Evolutionary conservation across 352 stramenopile species (phyloP), one percentile per base, ranked within the genome.

Genomic region (Blastocystis sp.): DNA sequence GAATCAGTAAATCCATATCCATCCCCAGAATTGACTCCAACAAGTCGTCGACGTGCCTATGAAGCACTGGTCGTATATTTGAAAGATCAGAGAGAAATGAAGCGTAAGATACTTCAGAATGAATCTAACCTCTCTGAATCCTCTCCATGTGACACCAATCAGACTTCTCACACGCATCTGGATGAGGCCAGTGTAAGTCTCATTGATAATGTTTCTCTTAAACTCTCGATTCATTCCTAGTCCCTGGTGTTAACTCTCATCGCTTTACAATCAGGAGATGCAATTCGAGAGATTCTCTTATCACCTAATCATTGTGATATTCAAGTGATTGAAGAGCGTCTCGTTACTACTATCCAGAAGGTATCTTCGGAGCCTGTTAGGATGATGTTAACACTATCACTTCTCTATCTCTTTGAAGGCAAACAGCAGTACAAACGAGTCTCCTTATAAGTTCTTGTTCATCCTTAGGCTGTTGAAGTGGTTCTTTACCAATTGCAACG

Each of bases 401-500:
- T 81, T 17, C 70, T 81, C 19, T 81, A 81, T 51, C 70, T 81
- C 19, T 81, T 81, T 56, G 70, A 81, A 54, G 70, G 70, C 1
- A 81, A 81, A 44, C 70, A 81, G 44, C 70, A 81, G 42, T 81
- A 37, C 70, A 81, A 81, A 35, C 70, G 70, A 15, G 70, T 81
- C 19, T 19, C 27, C 1, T 33, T 17, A 27, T 5, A 4, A 6
- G n/a, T 0, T 17, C 5, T 2, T 33, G 6, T 4, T 62, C 44
- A 81, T 33, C 17, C 30, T 7, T 60, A 81, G 70, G 70, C 70
- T n/a, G 70, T 81, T n/a, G 70, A 81, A 40, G 51, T 81, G 17
- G 70, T 60, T 51, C 70, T 81, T 22, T 81, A 66, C 53, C 70
- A 81, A 27, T 24, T 81, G 37, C 70, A 81, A 44, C 37, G 54